Conservation (phyloP, 441 rosid genomes). For the Adansonia rubrostipa region DNA sequence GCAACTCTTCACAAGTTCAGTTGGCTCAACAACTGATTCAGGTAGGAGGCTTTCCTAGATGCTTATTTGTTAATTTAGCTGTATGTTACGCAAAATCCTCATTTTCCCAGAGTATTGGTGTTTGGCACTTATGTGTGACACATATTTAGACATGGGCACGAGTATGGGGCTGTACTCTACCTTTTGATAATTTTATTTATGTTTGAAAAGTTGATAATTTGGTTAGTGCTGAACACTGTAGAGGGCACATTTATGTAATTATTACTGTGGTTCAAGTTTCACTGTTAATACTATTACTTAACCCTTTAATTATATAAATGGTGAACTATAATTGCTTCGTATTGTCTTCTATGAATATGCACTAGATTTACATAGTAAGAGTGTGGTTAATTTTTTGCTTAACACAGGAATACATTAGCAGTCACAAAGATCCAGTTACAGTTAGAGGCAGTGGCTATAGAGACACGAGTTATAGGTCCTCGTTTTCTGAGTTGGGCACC, state of each 20-base stretch:
- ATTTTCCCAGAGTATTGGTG: no score
- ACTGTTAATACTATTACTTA: background rate
- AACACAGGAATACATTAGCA: slow-evolving; percentile 58
- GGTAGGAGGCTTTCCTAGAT: slow-evolving; percentile 39
- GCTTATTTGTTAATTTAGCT: slow-evolving; percentile 9
- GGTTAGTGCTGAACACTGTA: background rate
- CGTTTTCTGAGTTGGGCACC: slow-evolving; percentile 49
- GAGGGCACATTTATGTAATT: background rate
- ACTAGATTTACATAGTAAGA: background rate
- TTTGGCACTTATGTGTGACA: no score
- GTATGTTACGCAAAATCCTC: slow-evolving; percentile 27
- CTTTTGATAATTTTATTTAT: background rate
- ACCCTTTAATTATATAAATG: background rate
- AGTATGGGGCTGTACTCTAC: background rate
- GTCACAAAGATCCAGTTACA: slow-evolving; percentile 52
- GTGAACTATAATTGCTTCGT: background rate
- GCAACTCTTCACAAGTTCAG: slow-evolving; percentile 69
- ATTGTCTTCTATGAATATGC: background rate
- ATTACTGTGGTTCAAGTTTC: background rate
- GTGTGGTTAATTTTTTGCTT: background rate
- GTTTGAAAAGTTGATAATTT: background rate
- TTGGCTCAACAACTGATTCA: slow-evolving; percentile 66
- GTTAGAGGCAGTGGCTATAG: slow-evolving; percentile 39
- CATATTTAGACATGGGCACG: no score
- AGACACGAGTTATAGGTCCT: slow-evolving; percentile 50